A percentile compares a stretch with the other conserved stretches of the same genome.
phyloP scores from a whole-genome alignment of 345 rosid species.

The Fremontodendron californicum region DNA sequence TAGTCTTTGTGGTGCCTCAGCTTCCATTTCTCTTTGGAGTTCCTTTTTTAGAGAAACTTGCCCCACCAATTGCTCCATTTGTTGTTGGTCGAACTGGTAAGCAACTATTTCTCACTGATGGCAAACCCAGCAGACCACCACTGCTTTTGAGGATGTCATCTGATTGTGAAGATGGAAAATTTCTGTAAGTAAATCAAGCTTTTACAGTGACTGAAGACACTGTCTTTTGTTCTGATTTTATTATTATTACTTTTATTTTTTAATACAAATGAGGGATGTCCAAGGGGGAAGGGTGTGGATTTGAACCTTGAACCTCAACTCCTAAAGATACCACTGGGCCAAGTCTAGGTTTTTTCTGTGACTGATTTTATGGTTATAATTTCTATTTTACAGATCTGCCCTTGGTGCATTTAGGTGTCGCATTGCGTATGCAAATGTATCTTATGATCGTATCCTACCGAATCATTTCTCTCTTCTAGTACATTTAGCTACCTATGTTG shows the following conservation, averaged over 20 bases:
- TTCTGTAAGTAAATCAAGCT: slow-evolving; percentile 49
- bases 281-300: not conserved
- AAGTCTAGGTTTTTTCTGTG: slow-evolving; percentile 4
- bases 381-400: slow-evolving; percentile 52
- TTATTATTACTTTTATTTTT: not conserved
- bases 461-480: not conserved
- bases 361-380: slow-evolving; percentile 8
- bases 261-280: not conserved
- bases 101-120: slow-evolving; percentile 85
- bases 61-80: slow-evolving; percentile 75
- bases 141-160: slow-evolving; percentile 92
- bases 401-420: slow-evolving; percentile 77
- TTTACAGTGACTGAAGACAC: slow-evolving; percentile 6
- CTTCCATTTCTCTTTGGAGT: slow-evolving; percentile 92
- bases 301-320: not conserved
- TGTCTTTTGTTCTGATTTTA: not conserved
- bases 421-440: slow-evolving; percentile 80
- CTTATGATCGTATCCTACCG: slow-evolving; percentile 91
- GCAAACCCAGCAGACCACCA: slow-evolving; percentile 75
- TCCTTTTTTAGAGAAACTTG: slow-evolving; percentile 80
- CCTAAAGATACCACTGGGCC: not conserved
- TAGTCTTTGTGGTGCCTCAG: slow-evolving; percentile 36
- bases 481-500: slow-evolving; percentile 1
- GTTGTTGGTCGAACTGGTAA: slow-evolving; percentile 80
- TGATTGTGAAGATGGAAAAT: slow-evolving; percentile 66